Evolutionary conservation across 2,329 filamentous ascomycete genomes (phyloP).

Genomic region (Penicillium sp.): DNA sequence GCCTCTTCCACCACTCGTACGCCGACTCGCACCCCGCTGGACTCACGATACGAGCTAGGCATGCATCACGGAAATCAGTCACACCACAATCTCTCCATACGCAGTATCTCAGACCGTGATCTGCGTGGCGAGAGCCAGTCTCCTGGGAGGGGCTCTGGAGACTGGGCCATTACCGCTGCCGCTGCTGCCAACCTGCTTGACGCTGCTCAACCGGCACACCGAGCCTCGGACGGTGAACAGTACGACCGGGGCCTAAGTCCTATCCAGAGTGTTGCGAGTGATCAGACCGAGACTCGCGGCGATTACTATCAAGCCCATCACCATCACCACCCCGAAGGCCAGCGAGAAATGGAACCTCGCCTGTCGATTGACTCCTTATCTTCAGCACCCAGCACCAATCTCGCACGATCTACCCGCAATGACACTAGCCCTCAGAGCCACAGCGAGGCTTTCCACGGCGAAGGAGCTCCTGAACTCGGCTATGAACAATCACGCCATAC

Average conservation of each 20-base stretch:
- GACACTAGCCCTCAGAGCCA: constrained; percentile 51
- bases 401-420: constrained; percentile 53
- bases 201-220: constrained; percentile 44
- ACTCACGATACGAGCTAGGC: constrained; percentile 54
- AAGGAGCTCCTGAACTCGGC: constrained; percentile 34
- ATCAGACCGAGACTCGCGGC: constrained; percentile 62
- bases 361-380: constrained; percentile 57
- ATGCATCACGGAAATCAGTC: constrained; percentile 61
- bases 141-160: constrained; percentile 31
- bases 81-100: constrained; percentile 48
- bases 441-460: constrained; percentile 42
- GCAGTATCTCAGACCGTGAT: constrained; percentile 45
- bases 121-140: constrained; percentile 38
- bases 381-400: constrained; percentile 55
- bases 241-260: constrained; percentile 70
- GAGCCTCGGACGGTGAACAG: constrained; percentile 47
- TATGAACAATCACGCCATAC: constrained; percentile 35
- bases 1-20: constrained; percentile 60
- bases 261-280: constrained; percentile 87
- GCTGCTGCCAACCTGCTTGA: constrained; percentile 37
- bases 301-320: constrained; percentile 6
- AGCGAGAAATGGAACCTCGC: constrained; percentile 47
- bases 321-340: constrained; percentile 46
- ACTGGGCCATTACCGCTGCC: constrained; percentile 39
- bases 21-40: constrained; percentile 50